phyloP scores from a whole-genome alignment of 73 alveolate genomes.

The Paramecium primaurelia region DNA sequence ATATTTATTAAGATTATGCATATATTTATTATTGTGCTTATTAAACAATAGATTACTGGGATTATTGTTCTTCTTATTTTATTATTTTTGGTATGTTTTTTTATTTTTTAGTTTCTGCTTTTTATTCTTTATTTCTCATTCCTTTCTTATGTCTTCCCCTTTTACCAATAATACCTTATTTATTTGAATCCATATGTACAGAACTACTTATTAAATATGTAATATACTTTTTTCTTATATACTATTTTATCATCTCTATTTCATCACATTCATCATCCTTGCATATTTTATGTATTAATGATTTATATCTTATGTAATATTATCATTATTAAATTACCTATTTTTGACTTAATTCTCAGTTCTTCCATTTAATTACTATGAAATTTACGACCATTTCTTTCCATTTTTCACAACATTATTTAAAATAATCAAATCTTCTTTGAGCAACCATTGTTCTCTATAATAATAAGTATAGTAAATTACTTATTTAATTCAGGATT shows the following conservation, averaged over 20 bases:
- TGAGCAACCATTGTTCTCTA: conserved; percentile 10
- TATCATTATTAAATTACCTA: neutral
- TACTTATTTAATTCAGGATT: conserved; percentile 42
- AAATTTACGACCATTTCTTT: conserved; percentile 53
- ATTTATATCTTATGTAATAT: neutral
- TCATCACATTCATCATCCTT: conserved; percentile 53
- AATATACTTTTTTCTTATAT: neutral
- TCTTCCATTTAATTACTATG: conserved; percentile 35
- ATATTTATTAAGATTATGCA: neutral
- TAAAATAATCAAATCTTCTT: conserved; percentile 22
- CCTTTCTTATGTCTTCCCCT: conserved; percentile 40
- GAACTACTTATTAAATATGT: neutral
- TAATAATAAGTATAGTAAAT: neutral
- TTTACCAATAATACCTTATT: conserved; percentile 3
- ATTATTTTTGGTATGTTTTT: neutral
- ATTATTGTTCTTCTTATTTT: neutral
- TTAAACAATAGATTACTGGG: neutral
- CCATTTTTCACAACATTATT: conserved; percentile 41
- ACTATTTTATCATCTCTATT: conserved; percentile 22
- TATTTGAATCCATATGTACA: neutral
- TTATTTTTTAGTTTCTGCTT: neutral
- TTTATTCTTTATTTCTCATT: neutral
- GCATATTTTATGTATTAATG: conserved; percentile 44
- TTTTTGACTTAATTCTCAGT: conserved; percentile 60
- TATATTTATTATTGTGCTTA: neutral